Percentiles rank a stretch among this genome's conserved stretches.
phyloP scores from a whole-genome alignment of 345 rosid genomes.

The Draba incana region DNA sequence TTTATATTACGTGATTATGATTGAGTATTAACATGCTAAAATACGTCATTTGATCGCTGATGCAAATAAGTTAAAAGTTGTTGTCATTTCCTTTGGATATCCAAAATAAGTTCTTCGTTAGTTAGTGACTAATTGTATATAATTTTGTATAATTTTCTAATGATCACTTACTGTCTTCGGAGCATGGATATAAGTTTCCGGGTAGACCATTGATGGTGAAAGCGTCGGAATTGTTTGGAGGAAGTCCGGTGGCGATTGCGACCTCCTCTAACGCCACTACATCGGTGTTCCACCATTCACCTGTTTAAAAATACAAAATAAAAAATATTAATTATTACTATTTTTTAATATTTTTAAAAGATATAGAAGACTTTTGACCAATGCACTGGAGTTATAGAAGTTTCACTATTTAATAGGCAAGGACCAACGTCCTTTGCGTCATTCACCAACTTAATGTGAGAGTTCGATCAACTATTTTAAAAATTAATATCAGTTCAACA shows the following conservation, averaged over 20 bases:
- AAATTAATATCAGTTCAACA: neutral
- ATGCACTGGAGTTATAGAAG: neutral
- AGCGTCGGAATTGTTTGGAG: conserved; percentile 72
- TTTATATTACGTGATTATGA: too few relatives aligned
- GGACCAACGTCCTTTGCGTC: conserved; percentile 19
- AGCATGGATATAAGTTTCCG: conserved; percentile 87
- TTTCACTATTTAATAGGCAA: neutral
- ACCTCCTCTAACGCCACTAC: conserved; percentile 59
- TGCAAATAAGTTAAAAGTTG: neutral
- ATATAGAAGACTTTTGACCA: conserved; percentile 3
- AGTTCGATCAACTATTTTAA: neutral
- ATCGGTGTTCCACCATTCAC: conserved; percentile 95
- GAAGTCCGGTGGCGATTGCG: conserved; percentile 59
- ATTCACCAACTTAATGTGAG: conserved; percentile 27
- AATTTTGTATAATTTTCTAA: neutral
- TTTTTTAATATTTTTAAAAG: neutral
- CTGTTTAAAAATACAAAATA: conserved; percentile 39
- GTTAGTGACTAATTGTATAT: neutral
- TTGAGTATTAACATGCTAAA: neutral
- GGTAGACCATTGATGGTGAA: conserved; percentile 88
- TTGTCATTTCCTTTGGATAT: neutral
- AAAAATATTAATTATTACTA: neutral
- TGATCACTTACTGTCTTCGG: conserved; percentile 53
- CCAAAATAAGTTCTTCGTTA: neutral
- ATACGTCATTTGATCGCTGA: neutral